phyloP scores from a whole-genome alignment of 495 filamentous ascomycete genomes.

The Apiosordaria backusii region DNA sequence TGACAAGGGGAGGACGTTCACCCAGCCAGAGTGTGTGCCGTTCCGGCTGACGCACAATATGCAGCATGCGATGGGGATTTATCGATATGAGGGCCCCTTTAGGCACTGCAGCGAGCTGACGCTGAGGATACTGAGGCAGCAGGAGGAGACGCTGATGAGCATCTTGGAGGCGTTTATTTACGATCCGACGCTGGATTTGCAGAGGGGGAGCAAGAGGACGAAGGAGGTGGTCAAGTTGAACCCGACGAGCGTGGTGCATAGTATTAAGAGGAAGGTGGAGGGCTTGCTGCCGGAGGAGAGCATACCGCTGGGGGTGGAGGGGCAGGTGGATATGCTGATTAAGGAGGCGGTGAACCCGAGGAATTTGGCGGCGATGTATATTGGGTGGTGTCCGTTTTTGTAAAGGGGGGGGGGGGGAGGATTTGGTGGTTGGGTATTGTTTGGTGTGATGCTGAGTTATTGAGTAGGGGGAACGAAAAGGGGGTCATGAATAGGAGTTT shows the following conservation, averaged over 20 bases:
- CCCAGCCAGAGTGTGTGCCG: slow-evolving; percentile 91
- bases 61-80: slow-evolving; percentile 91
- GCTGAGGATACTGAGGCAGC: slow-evolving; percentile 74
- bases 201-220: slow-evolving; percentile 47
- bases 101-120: slow-evolving; percentile 86
- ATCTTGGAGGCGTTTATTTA: slow-evolving; percentile 94
- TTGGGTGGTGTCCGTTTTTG: slow-evolving; percentile 96
- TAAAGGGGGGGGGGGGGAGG: no score
- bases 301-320: slow-evolving; percentile 89
- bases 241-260: slow-evolving; percentile 85
- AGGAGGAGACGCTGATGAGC: slow-evolving; percentile 94
- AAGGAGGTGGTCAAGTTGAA: slow-evolving; percentile 67
- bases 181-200: slow-evolving; percentile 92
- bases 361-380: slow-evolving; percentile 89
- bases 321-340: slow-evolving; percentile 91
- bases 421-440: neutral
- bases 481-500: neutral
- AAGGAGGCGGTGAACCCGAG: slow-evolving; percentile 71
- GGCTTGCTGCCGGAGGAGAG: slow-evolving; percentile 80
- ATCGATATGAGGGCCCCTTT: slow-evolving; percentile 90
- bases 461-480: neutral
- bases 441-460: slow-evolving; percentile 25
- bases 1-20: slow-evolving; percentile 95
- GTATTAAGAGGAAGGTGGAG: slow-evolving; percentile 78
- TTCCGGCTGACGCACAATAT: slow-evolving; percentile 99